A percentile compares a stretch with the other conserved stretches of the same genome.
Conservation (phyloP, 2,329 filamentous ascomycete genomes). For the Stachybotrys echinatus region DNA sequence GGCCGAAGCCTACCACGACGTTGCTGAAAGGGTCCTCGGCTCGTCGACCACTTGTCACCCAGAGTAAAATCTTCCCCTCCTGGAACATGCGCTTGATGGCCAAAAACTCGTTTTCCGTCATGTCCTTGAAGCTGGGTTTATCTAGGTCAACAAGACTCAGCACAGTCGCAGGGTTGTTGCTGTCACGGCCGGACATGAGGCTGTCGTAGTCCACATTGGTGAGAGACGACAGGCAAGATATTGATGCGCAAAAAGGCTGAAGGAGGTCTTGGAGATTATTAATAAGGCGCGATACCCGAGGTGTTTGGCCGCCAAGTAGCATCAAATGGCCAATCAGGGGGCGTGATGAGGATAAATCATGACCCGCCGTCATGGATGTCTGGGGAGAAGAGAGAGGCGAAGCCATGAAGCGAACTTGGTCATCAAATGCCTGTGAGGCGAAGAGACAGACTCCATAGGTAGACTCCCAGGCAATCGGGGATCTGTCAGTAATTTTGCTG, state of each 20-base stretch:
- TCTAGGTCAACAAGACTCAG: slow-evolving; percentile 8
- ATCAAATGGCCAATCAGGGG: background rate
- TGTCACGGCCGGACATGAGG: background rate
- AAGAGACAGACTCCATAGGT: slow-evolving; percentile 3
- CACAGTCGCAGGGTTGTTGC: background rate
- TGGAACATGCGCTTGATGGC: slow-evolving; percentile 6
- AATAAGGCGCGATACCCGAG: background rate
- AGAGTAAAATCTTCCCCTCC: slow-evolving; percentile 5
- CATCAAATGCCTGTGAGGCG: slow-evolving; percentile 8
- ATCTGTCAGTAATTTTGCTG: slow-evolving; percentile 2
- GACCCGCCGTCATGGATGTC: too few relatives aligned
- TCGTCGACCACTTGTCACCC: slow-evolving; percentile 7
- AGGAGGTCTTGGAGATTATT: background rate
- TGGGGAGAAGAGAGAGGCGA: background rate
- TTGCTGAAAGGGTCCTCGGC: slow-evolving; percentile 5
- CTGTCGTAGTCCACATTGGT: slow-evolving; percentile 3
- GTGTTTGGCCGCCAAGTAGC: background rate
- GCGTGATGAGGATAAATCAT: slow-evolving; percentile 4
- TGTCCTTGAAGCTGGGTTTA: slow-evolving; percentile 5
- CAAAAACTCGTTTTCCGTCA: slow-evolving; percentile 4
- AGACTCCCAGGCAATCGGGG: slow-evolving; percentile 1
- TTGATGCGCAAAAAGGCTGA: background rate
- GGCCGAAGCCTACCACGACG: background rate
- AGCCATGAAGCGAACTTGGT: slow-evolving; percentile 4
- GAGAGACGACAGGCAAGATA: slow-evolving; percentile 2